Base-by-base conservation (phyloP, 345 rosid genomes). In the Boechera divaricarpa region DNA sequence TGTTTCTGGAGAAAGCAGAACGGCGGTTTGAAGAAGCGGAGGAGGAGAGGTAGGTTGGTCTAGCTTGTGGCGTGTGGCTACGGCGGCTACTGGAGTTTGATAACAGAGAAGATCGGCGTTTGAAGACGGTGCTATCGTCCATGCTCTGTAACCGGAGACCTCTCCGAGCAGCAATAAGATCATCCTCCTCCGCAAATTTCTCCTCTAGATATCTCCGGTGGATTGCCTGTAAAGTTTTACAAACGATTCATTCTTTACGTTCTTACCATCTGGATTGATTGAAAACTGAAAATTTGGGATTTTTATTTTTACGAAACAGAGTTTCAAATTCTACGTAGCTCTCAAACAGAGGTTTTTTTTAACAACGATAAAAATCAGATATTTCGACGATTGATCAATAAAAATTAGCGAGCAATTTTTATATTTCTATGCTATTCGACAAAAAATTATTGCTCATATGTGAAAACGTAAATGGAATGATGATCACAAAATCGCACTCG, bases 111-210 rank as follows among this genome's bases (percentile, higher is more conserved):
- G 86, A 42, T 0, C 72, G 85, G 26, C 82, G 77, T 29, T 77
- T 62, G 57, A 82, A 80, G 72, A 86, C 74, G 61, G 65, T 42
- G 29, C 70, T 80, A 9, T 89, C 91, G 33, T 91, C 98, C 45
- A 73, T 67, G 81, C 41, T 52, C 72, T 47, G 82, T 70, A 32
- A 60, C 47, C 57, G 86, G 73, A 76, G 81, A 61, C 75, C 75
- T 53, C 75, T 53, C 67, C 16, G 76, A 56, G 60, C 84, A 82
- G 63, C 83, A 67, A 12, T 81, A 4, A 35, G 70, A 36, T 79
- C 82, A 44, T 79, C 75, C 28, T 45, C 71, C 77, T 63, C 69
- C 18, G 68, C 77, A 7, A 70, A 15, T 72, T 77, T 76, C 44
- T 80, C 85, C 28, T 74, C 79, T 0, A 73, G 75, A 51, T 53